phyloP scores from a whole-genome alignment of 1,284 basidiomycete genomes.

The Cutaneotrichosporon dermatis region DNA sequence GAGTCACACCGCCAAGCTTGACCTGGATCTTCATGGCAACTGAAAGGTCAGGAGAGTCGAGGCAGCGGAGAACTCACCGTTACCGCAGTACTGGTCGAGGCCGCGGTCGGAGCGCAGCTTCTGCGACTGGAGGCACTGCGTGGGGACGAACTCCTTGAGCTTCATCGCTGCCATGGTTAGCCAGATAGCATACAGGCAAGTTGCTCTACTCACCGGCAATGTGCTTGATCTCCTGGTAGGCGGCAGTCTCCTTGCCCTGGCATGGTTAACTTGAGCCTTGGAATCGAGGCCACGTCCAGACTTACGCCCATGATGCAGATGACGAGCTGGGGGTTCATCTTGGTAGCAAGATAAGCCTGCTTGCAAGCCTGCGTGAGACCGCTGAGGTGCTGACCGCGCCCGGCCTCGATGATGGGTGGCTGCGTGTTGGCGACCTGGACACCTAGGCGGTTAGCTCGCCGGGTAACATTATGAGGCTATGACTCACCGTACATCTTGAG shows the following conservation, averaged over 20 bases:
- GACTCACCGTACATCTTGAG: constrained; percentile 23
- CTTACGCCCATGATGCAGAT: constrained; percentile 35
- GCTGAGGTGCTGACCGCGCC: neutral
- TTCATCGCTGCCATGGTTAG: neutral
- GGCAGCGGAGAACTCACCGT: constrained; percentile 23
- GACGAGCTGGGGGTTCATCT: constrained; percentile 43
- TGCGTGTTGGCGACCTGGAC: constrained; percentile 30
- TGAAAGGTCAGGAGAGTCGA: neutral
- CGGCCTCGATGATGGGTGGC: constrained; percentile 20
- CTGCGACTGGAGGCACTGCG: constrained; percentile 45
- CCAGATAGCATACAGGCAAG: no score
- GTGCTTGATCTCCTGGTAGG: constrained; percentile 50
- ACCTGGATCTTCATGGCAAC: constrained; percentile 46
- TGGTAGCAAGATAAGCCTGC: constrained; percentile 29
- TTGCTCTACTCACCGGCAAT: constrained; percentile 20
- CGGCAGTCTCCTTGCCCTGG: constrained; percentile 30
- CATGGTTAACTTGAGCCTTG: no score
- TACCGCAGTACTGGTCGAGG: constrained; percentile 51
- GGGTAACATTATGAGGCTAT: neutral
- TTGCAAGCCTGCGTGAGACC: constrained; percentile 25
- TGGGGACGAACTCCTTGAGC: constrained; percentile 27
- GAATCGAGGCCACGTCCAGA: no score
- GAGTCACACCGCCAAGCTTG: constrained; percentile 53
- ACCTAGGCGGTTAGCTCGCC: constrained; percentile 2
- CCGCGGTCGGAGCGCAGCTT: constrained; percentile 45